Conservation (phyloP, 768 basidiomycete genomes). For the Termitomyces sp. region DNA sequence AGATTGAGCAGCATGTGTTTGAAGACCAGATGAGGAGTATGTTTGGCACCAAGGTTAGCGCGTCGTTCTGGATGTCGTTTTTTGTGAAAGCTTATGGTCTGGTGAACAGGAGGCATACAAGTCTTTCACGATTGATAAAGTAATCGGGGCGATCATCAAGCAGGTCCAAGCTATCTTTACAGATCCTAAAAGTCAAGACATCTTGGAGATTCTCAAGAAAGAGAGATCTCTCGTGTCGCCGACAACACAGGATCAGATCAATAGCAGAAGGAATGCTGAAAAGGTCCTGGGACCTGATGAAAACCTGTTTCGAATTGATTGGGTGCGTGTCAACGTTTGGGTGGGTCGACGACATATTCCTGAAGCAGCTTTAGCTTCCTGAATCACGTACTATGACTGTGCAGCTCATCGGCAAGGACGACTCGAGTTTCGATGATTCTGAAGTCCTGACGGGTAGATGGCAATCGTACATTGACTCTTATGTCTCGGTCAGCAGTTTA, state of each 20-base stretch:
- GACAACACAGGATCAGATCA: slow-evolving; percentile 68
- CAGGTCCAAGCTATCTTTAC: slow-evolving; percentile 76
- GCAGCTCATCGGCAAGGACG: slow-evolving; percentile 77
- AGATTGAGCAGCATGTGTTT: slow-evolving; percentile 80
- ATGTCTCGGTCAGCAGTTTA: slow-evolving; percentile 47
- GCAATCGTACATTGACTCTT: slow-evolving; percentile 77
- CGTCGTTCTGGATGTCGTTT: background rate
- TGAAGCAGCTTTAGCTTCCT: slow-evolving; percentile 39
- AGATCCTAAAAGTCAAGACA: slow-evolving; percentile 66
- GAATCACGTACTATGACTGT: slow-evolving; percentile 63
- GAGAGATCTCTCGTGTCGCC: slow-evolving; percentile 55
- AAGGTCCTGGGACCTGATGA: slow-evolving; percentile 71
- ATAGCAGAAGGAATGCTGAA: slow-evolving; percentile 60
- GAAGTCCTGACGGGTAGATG: slow-evolving; percentile 73
- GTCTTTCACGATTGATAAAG: slow-evolving; percentile 91
- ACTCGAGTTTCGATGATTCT: slow-evolving; percentile 67
- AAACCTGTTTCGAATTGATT: slow-evolving; percentile 75
- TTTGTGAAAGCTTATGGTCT: background rate
- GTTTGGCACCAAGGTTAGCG: slow-evolving; percentile 72
- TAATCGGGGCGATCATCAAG: slow-evolving; percentile 84
- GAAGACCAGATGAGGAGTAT: slow-evolving; percentile 88
- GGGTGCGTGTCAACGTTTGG: slow-evolving; percentile 38
- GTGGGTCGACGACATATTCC: no score
- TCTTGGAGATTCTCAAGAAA: slow-evolving; percentile 64
- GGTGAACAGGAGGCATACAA: slow-evolving; percentile 64